Evolutionary conservation across 2,329 filamentous ascomycete genomes (phyloP).

Genomic region (Mycosphaerella arachidis): DNA sequence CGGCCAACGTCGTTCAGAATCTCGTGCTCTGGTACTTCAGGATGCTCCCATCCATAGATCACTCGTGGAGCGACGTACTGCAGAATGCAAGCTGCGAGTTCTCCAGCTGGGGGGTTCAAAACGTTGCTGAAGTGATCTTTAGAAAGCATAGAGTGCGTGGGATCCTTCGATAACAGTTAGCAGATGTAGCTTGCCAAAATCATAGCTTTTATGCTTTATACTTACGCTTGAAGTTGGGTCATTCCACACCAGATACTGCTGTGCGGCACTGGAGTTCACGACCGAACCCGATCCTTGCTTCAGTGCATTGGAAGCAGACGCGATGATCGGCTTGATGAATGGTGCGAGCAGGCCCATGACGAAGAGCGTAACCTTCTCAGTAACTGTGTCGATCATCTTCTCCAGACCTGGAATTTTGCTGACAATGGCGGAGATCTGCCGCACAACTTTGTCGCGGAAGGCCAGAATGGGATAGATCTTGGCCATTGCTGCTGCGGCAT

Average conservation of each 20-base stretch:
- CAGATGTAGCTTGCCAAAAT: too few species aligned
- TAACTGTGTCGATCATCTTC: slow-evolving; percentile 85
- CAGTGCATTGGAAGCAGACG: slow-evolving; percentile 73
- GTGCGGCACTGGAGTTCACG: slow-evolving; percentile 49
- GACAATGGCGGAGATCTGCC: slow-evolving; percentile 76
- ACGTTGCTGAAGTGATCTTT: slow-evolving; percentile 52
- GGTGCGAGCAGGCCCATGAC: slow-evolving; percentile 86
- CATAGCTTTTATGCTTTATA: too few species aligned
- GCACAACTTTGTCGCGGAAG: slow-evolving; percentile 91
- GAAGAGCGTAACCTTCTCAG: slow-evolving; percentile 87
- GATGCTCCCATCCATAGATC: slow-evolving; percentile 89
- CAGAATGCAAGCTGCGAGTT: slow-evolving; percentile 56
- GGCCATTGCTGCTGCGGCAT: slow-evolving; percentile 34
- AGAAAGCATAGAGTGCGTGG: slow-evolving; percentile 49
- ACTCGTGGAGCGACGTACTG: slow-evolving; percentile 84
- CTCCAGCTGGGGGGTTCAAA: slow-evolving; percentile 47
- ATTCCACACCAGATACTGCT: slow-evolving; percentile 49
- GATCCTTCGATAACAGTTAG: slow-evolving; percentile 30
- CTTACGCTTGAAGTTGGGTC: slow-evolving; percentile 39
- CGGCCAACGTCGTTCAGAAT: slow-evolving; percentile 75
- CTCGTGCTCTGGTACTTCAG: slow-evolving; percentile 74
- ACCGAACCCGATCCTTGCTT: slow-evolving; percentile 79
- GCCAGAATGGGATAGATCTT: slow-evolving; percentile 92
- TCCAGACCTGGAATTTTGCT: slow-evolving; percentile 90
- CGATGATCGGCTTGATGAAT: slow-evolving; percentile 88